Evolutionary conservation across 805 yeast species (phyloP).

Genomic region (Candida vaughaniae): DNA sequence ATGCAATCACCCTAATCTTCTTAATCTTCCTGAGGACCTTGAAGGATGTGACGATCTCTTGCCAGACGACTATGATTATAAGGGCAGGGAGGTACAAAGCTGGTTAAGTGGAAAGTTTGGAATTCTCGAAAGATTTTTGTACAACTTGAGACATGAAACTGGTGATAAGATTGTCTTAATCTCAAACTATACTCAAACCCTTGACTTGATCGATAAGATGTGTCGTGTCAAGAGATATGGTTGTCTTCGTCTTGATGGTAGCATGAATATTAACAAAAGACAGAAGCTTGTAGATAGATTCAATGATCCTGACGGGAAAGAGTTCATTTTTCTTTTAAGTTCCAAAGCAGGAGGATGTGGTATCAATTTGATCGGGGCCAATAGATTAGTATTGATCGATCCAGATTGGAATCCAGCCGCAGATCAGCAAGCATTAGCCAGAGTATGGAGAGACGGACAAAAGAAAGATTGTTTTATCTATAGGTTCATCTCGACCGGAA

Average conservation of each 20-base stretch:
- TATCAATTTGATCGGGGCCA: slow-evolving; percentile 94
- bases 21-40: slow-evolving; percentile 75
- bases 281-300: slow-evolving; percentile 89
- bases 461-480: slow-evolving; percentile 95
- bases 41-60: slow-evolving; percentile 62
- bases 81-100: slow-evolving; percentile 75
- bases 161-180: slow-evolving; percentile 93
- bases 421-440: slow-evolving; percentile 95
- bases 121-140: slow-evolving; percentile 80
- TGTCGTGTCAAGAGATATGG: slow-evolving; percentile 79
- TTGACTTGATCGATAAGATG: slow-evolving; percentile 84
- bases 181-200: slow-evolving; percentile 91
- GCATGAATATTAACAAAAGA: slow-evolving; percentile 87
- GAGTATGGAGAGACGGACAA: slow-evolving; percentile 99
- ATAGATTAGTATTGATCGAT: slow-evolving; percentile 81
- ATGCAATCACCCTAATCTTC: slow-evolving; percentile 90
- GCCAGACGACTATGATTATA: slow-evolving; percentile 70
- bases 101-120: slow-evolving; percentile 85
- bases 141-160: slow-evolving; percentile 73
- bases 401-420: slow-evolving; percentile 99
- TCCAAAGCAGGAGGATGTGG: slow-evolving; percentile 99
- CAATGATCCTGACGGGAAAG: slow-evolving; percentile 85
- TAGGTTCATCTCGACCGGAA: slow-evolving; percentile 89
- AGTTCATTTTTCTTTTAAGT: slow-evolving; percentile 83
- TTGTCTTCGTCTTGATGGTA: slow-evolving; percentile 81